A percentile compares a stretch with the other conserved stretches of the same genome.
Conservation (phyloP, 2,329 filamentous ascomycete genomes). For the Alternaria postmessia region DNA sequence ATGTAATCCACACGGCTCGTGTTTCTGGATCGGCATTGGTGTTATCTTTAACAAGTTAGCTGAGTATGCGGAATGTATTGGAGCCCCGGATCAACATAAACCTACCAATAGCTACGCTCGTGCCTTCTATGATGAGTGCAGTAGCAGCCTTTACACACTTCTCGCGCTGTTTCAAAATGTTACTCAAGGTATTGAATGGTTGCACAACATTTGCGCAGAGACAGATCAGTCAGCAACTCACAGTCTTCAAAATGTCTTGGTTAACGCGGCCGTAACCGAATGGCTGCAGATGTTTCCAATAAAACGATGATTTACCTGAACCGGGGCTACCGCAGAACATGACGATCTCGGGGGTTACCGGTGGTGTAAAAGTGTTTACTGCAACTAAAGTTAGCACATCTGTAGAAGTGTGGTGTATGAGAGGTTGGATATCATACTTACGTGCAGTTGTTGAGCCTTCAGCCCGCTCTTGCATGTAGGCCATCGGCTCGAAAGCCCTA, state of each 20-base stretch:
- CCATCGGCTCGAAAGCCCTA: slow-evolving; percentile 74
- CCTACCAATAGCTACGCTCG: slow-evolving; percentile 80
- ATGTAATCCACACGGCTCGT: slow-evolving; percentile 76
- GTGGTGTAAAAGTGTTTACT: slow-evolving; percentile 62
- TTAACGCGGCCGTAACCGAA: slow-evolving; percentile 86
- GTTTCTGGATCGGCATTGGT: slow-evolving; percentile 88
- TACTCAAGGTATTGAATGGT: slow-evolving; percentile 40
- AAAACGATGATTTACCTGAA: slow-evolving; percentile 92
- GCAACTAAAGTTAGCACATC: slow-evolving; percentile 28
- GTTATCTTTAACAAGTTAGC: slow-evolving; percentile 73
- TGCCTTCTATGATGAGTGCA: slow-evolving; percentile 68
- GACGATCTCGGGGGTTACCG: slow-evolving; percentile 75
- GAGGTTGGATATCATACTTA: slow-evolving; percentile 39
- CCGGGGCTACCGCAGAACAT: slow-evolving; percentile 89
- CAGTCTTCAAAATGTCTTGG: slow-evolving; percentile 84
- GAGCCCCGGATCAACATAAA: slow-evolving; percentile 51
- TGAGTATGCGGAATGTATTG: slow-evolving; percentile 20
- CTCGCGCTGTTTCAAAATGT: slow-evolving; percentile 59
- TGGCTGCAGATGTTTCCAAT: slow-evolving; percentile 77
- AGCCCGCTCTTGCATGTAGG: slow-evolving; percentile 37
- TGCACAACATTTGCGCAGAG: slow-evolving; percentile 35
- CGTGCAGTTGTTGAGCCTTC: slow-evolving; percentile 41
- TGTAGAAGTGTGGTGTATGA: slow-evolving; percentile 14
- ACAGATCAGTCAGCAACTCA: slow-evolving; percentile 47
- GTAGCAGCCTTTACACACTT: slow-evolving; percentile 75